These are phyloP conservation scores for Aspergillus spinulosporus DNA, from an alignment of 2,329 filamentous ascomycete species.

Conservation along the genomic window DNA sequence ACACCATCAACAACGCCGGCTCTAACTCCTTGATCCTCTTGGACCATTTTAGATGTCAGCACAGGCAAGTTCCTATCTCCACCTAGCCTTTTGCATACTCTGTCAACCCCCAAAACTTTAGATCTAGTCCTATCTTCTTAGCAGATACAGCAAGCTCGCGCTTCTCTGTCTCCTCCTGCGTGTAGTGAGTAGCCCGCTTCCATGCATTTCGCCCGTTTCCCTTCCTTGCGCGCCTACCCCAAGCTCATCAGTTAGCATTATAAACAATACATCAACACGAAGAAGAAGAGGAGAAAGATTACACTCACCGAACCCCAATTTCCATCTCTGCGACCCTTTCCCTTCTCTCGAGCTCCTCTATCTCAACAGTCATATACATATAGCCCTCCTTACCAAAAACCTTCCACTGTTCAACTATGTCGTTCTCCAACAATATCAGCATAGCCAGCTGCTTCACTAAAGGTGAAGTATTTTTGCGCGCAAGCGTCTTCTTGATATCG, in stretches of 20 bases:
- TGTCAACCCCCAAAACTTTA: no score
- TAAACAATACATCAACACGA: neutral
- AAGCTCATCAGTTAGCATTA: neutral
- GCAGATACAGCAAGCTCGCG: neutral
- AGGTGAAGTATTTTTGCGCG: neutral
- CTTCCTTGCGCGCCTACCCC: neutral
- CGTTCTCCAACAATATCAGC: neutral
- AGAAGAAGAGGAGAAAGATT: neutral
- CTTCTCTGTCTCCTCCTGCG: neutral
- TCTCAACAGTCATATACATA: neutral
- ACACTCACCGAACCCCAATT: neutral
- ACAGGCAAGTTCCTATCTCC: no score
- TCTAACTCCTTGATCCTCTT: no score
- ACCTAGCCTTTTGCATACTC: no score
- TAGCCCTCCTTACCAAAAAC: neutral
- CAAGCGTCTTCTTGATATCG: neutral
- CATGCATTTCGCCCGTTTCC: neutral
- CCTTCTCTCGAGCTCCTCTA: neutral
- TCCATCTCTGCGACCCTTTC: neutral
- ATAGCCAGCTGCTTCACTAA: neutral
- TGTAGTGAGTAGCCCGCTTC: neutral
- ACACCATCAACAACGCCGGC: no score
- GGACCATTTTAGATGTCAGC: no score
- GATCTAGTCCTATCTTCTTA: no score
- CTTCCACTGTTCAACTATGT: neutral